Base-by-base conservation (phyloP, 345 rosid species). In the Citrus sp. region DNA sequence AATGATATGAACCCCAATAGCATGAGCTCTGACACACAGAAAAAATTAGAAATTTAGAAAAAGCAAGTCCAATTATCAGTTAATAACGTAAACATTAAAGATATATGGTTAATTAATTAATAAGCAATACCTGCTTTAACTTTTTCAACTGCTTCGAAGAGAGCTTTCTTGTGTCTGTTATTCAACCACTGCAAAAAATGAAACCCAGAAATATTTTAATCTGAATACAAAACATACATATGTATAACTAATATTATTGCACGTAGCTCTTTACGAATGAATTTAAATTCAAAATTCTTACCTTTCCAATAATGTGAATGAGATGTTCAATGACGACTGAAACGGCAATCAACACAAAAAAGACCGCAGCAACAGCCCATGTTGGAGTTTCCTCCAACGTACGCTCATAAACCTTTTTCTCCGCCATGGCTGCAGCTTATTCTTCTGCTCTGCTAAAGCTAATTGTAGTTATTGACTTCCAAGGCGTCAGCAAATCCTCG, bases 311-410 rank as follows among this genome's bases (percentile, higher is more conserved):
- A 55, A 87, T 62, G 81, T 95, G 98, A 75, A 93, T 78, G 73
- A 83, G 55, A 72, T 86, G 92, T 77, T 95, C 99, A 18, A 93
- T 87, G 82, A 88, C 18, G 76, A 95, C 88, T 42, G 99, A 95
- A 68, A 93, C 83, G 70, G 81, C 85, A 77, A 95, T 76, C 81
- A 95, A 66, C 63, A 85, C 93, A 72, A 92, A 87, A 81, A 91
- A 92, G 60, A 95, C 98, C 65, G 82, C 87, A 65, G 99, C 98
- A 73, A 95, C 89, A 34, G 98, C 94, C 99, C 99, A 95, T 12
- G 99, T 95, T 38, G 99, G 89, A 3, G 99, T 95, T 54, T 87
- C 70, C 77, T 88, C 91, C 65, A 95, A 40, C 51, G 92, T 67
- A 27, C 91, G 78, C 62, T 86, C 91, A 79, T 84, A 75, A 37